These are phyloP conservation scores for Sanghuangporus baumii DNA, from an alignment of 1,284 basidiomycete species.

Conservation along the genomic window DNA sequence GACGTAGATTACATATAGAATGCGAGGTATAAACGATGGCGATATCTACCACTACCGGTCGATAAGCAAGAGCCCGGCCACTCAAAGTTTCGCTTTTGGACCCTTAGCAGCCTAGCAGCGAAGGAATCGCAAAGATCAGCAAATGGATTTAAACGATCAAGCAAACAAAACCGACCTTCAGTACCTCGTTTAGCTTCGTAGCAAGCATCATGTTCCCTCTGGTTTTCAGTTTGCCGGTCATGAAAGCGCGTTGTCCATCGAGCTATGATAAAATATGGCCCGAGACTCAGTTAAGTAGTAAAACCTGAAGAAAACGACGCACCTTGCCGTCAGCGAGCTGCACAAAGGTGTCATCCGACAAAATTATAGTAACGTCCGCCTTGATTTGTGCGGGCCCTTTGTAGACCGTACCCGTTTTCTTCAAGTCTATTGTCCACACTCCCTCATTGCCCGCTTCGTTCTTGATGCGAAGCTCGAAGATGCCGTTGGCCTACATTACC, in stretches of 20 bases:
- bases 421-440: constrained; percentile 93
- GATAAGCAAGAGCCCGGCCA: not conserved
- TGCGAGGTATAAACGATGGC: not conserved
- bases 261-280: constrained; percentile 35
- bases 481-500: constrained; percentile 71
- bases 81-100: constrained; percentile 18
- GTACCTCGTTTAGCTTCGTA: constrained; percentile 78
- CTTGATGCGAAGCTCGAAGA: constrained; percentile 87
- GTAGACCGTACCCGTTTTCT: constrained; percentile 80
- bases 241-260: constrained; percentile 90
- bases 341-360: constrained; percentile 66
- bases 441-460: constrained; percentile 74
- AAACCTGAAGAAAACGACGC: constrained; percentile 16
- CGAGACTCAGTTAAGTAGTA: not conserved
- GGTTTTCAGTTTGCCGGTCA: constrained; percentile 87
- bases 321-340: constrained; percentile 70
- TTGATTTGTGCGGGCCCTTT: constrained; percentile 73
- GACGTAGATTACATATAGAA: not conserved
- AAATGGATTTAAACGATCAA: not conserved
- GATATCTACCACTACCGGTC: not conserved
- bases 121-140: not conserved
- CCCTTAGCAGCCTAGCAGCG: constrained; percentile 14
- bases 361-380: constrained; percentile 72
- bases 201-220: constrained; percentile 86
- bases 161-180: constrained; percentile 52